These are phyloP conservation scores for Withania somnifera DNA, from an alignment of 305 asterid species.

Conservation along the genomic window DNA sequence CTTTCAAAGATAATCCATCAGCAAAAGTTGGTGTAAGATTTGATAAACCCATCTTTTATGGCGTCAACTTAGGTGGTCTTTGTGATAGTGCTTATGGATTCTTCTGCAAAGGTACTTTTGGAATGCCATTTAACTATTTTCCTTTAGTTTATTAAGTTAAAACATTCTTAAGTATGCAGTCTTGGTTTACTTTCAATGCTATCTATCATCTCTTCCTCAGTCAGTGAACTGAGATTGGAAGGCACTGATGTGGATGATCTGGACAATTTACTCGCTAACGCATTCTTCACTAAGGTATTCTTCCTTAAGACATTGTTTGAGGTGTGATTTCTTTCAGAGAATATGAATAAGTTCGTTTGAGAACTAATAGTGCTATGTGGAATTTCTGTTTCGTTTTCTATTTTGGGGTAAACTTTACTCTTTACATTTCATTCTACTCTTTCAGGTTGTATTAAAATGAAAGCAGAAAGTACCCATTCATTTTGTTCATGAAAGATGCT, in stretches of 20 bases:
- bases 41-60: conserved; percentile 56
- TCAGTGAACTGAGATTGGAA: conserved; percentile 37
- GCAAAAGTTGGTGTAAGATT: conserved; percentile 73
- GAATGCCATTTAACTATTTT: background rate
- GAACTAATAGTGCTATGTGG: background rate
- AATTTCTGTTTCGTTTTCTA: background rate
- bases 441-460: conserved; percentile 53
- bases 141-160: background rate
- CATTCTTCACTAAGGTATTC: too few relatives aligned
- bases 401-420: background rate
- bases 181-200: background rate
- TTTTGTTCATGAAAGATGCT: conserved; percentile 77
- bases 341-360: background rate
- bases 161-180: background rate
- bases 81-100: conserved; percentile 58
- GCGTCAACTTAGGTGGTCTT: conserved; percentile 68
- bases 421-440: background rate
- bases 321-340: conserved; percentile 28
- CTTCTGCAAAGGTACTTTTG: conserved; percentile 57
- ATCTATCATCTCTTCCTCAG: conserved; percentile 16
- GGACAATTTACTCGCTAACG: conserved; percentile 46
- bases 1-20: conserved; percentile 52
- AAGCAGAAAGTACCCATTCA: conserved; percentile 63
- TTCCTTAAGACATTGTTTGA: conserved; percentile 67
- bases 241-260: conserved; percentile 47